Evolutionary conservation across 2,329 filamentous ascomycete species (phyloP).

Genomic region (Cladosporium colombiae): DNA sequence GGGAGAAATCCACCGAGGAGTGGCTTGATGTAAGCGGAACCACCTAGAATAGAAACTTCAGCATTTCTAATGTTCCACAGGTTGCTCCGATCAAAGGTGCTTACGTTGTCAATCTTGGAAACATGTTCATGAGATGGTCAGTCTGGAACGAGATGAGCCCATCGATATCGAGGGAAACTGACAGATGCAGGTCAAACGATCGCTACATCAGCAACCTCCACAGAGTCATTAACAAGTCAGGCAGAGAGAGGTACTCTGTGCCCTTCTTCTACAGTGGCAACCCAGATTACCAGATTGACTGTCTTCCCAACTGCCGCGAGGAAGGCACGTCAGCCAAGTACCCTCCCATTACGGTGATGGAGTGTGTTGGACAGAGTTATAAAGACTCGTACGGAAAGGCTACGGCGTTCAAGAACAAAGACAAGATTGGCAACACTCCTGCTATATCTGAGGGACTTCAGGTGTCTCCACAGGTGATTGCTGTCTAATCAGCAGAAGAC

Average conservation of each 20-base stretch:
- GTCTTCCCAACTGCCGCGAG: conserved; percentile 16
- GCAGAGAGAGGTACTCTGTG: conserved; percentile 56
- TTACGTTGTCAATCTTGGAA: conserved; percentile 29
- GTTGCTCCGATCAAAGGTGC: conserved; percentile 27
- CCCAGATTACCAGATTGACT: conserved; percentile 40
- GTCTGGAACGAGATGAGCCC: neutral
- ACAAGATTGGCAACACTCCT: neutral
- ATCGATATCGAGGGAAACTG: neutral
- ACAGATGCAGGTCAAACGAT: conserved; percentile 48
- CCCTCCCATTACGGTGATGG: conserved; percentile 18
- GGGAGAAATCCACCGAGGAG: conserved; percentile 31
- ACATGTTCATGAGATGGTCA: conserved; percentile 20
- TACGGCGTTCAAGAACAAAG: conserved; percentile 14
- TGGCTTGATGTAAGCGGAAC: conserved; percentile 37
- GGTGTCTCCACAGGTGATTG: neutral
- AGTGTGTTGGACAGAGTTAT: conserved; percentile 12
- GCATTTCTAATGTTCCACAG: neutral
- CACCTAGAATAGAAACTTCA: neutral
- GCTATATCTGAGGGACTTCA: neutral
- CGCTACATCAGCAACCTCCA: conserved; percentile 57
- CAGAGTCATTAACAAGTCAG: conserved; percentile 56
- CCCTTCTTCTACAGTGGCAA: conserved; percentile 60
- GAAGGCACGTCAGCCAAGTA: conserved; percentile 16
- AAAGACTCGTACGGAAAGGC: conserved; percentile 18
- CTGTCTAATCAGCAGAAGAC: neutral